Conservation (phyloP, 495 filamentous ascomycete species). For the Stereocaulon alpinum region DNA sequence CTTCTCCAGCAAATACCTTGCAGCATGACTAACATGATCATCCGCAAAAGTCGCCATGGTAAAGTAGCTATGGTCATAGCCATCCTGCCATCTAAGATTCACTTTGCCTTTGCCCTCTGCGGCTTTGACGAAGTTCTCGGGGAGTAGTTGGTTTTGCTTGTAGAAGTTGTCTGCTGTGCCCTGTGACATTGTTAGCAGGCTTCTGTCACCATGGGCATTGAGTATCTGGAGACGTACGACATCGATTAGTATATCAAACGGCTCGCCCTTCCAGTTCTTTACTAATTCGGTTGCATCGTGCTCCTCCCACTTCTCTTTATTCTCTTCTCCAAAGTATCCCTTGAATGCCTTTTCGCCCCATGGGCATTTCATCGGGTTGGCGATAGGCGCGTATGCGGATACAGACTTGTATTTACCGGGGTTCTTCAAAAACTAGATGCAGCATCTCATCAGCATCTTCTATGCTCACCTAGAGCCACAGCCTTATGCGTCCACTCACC, state of each 20-base stretch:
- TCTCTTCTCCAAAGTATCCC: constrained; percentile 73
- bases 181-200: constrained; percentile 24
- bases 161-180: constrained; percentile 94
- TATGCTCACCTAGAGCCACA: not conserved
- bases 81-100: constrained; percentile 73
- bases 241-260: constrained; percentile 69
- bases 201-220: not conserved
- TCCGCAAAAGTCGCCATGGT: constrained; percentile 82
- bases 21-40: constrained; percentile 85
- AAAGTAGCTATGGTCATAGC: constrained; percentile 94
- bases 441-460: not conserved
- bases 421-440: constrained; percentile 64
- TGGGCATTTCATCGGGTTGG: constrained; percentile 73
- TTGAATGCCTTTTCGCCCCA: constrained; percentile 95
- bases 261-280: constrained; percentile 53
- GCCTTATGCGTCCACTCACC: constrained; percentile 27
- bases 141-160: constrained; percentile 81
- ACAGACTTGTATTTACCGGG: constrained; percentile 80
- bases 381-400: constrained; percentile 84
- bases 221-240: constrained; percentile 42
- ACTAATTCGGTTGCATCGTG: constrained; percentile 92
- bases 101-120: constrained; percentile 62
- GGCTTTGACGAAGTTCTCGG: constrained; percentile 82
- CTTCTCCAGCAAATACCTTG: constrained; percentile 55
- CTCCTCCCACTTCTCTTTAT: constrained; percentile 65